These are phyloP conservation scores for Trichoderma sp. DNA, from an alignment of 2,329 filamentous ascomycete species.

Conservation along the genomic window DNA sequence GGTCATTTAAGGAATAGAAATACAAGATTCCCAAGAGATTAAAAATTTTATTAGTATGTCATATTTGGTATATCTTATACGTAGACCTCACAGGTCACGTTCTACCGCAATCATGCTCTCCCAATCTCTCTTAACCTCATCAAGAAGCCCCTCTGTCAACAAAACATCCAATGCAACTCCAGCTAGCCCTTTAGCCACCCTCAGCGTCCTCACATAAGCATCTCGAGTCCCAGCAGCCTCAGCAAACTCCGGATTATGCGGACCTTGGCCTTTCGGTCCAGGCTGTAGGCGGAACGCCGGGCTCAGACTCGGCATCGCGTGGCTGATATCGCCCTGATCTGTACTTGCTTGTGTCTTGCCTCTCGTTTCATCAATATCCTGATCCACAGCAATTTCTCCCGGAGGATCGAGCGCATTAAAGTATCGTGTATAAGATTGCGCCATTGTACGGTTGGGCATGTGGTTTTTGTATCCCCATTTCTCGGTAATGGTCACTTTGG, in stretches of 20 bases:
- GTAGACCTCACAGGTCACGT: no score
- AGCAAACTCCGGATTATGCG: slow-evolving; percentile 54
- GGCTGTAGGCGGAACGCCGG: slow-evolving; percentile 51
- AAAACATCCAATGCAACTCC: slow-evolving; percentile 48
- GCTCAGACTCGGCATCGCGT: slow-evolving; percentile 55
- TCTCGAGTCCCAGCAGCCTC: slow-evolving; percentile 47
- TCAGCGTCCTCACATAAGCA: slow-evolving; percentile 45
- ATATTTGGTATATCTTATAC: no score
- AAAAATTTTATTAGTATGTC: no score
- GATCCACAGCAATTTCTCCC: slow-evolving; percentile 34
- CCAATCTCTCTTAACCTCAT: slow-evolving; percentile 36
- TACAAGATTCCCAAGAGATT: no score
- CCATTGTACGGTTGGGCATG: slow-evolving; percentile 52
- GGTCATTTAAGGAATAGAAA: no score
- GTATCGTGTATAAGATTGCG: slow-evolving; percentile 42
- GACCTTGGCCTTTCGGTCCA: slow-evolving; percentile 33
- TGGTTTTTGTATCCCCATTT: slow-evolving; percentile 51
- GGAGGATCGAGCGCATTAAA: slow-evolving; percentile 41
- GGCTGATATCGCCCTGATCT: slow-evolving; percentile 58
- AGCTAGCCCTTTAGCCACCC: slow-evolving; percentile 48
- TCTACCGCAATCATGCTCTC: not conserved
- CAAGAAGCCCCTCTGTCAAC: slow-evolving; percentile 39
- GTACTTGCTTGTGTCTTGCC: slow-evolving; percentile 52
- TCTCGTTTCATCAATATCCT: slow-evolving; percentile 40
- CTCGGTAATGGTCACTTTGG: slow-evolving; percentile 40